These are phyloP conservation scores for Leccinum subgranulosum DNA, from an alignment of 768 basidiomycete species.

Conservation along the genomic window DNA sequence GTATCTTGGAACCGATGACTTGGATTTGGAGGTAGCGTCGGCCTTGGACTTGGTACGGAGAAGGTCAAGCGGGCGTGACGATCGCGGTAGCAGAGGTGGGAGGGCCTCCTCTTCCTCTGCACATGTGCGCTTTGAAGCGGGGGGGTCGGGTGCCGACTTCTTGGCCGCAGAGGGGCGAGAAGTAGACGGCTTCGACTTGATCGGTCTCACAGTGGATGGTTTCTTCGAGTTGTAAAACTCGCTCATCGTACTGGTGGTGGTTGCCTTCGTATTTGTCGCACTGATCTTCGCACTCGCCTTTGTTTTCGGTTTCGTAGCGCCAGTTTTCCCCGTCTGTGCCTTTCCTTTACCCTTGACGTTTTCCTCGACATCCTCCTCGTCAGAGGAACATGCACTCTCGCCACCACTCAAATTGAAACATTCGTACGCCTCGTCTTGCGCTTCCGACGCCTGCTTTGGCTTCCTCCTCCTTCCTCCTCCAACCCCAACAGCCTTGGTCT, in stretches of 20 bases:
- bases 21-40: background rate
- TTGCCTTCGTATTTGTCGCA: background rate
- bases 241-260: conserved; percentile 7
- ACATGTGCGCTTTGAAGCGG: background rate
- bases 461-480: conserved; percentile 15
- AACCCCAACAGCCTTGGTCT: conserved; percentile 1
- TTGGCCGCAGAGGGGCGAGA: conserved; percentile 1
- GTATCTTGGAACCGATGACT: background rate
- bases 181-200: conserved; percentile 2
- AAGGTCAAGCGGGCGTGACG: conserved; percentile 28
- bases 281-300: background rate
- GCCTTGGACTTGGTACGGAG: conserved; percentile 15
- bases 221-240: conserved; percentile 11
- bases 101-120: conserved; percentile 11
- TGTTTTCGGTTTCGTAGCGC: background rate
- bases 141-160: background rate
- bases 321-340: background rate
- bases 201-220: background rate
- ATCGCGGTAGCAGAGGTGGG: conserved; percentile 10
- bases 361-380: conserved; percentile 3
- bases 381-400: conserved; percentile 20
- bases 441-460: conserved; percentile 21
- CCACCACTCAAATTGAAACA: conserved; percentile 23
- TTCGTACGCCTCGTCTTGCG: conserved; percentile 28
- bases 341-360: conserved; percentile 11